Evolutionary conservation across 768 basidiomycete genomes (phyloP).

Genomic region (Podaxis sp.): DNA sequence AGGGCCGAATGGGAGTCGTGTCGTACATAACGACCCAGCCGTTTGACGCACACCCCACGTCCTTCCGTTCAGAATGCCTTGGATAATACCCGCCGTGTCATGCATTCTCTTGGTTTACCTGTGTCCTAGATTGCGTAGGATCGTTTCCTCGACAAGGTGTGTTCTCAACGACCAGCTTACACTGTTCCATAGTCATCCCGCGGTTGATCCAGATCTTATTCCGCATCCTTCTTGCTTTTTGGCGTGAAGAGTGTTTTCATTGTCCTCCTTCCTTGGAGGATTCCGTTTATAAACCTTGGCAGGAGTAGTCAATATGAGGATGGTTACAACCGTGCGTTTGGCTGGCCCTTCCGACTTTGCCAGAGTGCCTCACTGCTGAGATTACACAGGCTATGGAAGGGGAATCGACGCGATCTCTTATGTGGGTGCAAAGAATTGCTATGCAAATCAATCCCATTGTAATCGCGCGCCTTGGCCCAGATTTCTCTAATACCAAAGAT

Average conservation of each 20-base stretch:
- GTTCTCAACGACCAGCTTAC: background rate
- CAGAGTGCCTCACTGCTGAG: background rate
- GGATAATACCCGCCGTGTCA: background rate
- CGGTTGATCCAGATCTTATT: background rate
- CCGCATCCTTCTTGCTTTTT: background rate
- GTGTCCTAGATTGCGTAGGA: background rate
- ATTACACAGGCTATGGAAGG: background rate
- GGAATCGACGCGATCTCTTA: background rate
- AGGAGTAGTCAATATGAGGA: background rate
- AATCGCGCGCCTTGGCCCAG: background rate
- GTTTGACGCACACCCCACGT: background rate
- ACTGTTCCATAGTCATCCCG: background rate
- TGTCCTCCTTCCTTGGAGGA: background rate
- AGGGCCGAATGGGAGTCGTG: background rate
- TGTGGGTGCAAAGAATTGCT: background rate
- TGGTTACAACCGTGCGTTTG: background rate
- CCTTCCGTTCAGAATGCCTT: background rate
- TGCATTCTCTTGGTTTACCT: background rate
- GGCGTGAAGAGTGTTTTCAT: background rate
- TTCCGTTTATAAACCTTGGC: background rate
- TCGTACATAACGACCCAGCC: background rate
- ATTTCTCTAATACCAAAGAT: slow-evolving; percentile 8
- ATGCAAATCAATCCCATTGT: background rate
- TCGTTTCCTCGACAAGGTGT: background rate
- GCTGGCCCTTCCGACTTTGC: background rate